Conservation (phyloP, 768 basidiomycete genomes). For the Boletus sensibilis region DNA sequence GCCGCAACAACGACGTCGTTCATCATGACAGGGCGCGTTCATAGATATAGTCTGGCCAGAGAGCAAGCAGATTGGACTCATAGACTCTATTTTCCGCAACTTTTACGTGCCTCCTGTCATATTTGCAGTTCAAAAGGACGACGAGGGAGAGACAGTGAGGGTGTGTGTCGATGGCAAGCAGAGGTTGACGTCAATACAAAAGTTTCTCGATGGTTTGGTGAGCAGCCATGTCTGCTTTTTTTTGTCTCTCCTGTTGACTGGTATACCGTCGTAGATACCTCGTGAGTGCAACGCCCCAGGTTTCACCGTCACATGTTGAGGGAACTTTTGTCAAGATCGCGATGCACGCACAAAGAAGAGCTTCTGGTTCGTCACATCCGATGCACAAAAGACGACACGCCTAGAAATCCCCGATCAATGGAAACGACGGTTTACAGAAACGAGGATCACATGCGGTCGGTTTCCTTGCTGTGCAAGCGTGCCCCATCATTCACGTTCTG, state of each 20-base stretch:
- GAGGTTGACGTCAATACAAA: conserved; percentile 46
- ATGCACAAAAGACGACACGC: conserved; percentile 42
- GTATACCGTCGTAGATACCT: conserved; percentile 43
- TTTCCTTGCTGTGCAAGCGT: conserved; percentile 1
- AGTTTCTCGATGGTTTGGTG: conserved; percentile 48
- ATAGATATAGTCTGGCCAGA: conserved; percentile 78
- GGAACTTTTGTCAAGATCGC: conserved; percentile 42
- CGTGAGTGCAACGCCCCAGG: conserved; percentile 37
- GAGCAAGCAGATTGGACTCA: conserved; percentile 56
- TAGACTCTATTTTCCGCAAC: conserved; percentile 55
- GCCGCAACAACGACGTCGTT: not conserved
- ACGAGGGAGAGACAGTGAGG: conserved; percentile 40
- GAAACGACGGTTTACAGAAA: conserved; percentile 51
- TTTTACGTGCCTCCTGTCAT: conserved; percentile 53
- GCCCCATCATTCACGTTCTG: not conserved
- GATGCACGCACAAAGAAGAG: conserved; percentile 56
- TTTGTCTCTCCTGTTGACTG: conserved; percentile 4
- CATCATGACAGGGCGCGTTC: not conserved
- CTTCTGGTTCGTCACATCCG: conserved; percentile 60
- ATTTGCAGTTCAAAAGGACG: conserved; percentile 43
- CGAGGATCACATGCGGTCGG: conserved; percentile 69
- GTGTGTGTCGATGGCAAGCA: conserved; percentile 57
- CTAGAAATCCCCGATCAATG: conserved; percentile 52
- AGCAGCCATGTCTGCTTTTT: conserved; percentile 7
- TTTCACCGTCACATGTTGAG: conserved; percentile 14